Evolutionary conservation across 2,329 filamentous ascomycete genomes (phyloP), one percentile per base, ranked within the genome.

Genomic region (Colletotrichum higginsianum): DNA sequence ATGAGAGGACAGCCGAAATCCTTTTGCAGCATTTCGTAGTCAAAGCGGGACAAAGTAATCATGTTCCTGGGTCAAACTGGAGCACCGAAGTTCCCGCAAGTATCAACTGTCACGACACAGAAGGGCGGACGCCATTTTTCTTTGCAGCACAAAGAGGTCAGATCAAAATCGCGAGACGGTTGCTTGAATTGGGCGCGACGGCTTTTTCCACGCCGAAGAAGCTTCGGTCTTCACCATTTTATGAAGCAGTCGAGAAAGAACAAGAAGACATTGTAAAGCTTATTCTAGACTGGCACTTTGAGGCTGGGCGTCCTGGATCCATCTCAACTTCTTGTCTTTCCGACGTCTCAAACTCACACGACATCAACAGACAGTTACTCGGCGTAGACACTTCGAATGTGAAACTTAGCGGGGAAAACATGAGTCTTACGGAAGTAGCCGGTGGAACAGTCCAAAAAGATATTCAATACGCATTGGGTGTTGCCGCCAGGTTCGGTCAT

Each of bases 171-270:
- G 13, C 6, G 13, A 15, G 0, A 6, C 2, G 3, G 2, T 18
- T 69, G 3, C 16, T 69, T 1, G 4, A 23, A 1, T n/a, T 23
- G 0, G 66, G 66, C 0, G 66, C 52, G 1, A 49, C 18, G 46
- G 4, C 40, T 16, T 18, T 0, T 26, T 1, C 21, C 1, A 1
- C n/a, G 2, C 15, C 6, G 0, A 44, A 4, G 7, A 1, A n/a
- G 15, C 2, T 4, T 4, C 23, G 6, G 9, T n/a, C 13, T 6
- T 52, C 7, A 1, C 46, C 46, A 0, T 0, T 62, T 1, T 2
- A 13, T 4, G 18, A 30, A 3, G 60, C 60, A 23, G 30, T 15
- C 8, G 13, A 15, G 7, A 38, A 52, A 12, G 16, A 23, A 3
- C 42, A 26, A 13, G 49, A 42, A 38, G 26, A 2, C 5, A 0